phyloP scores from a whole-genome alignment of 1,284 basidiomycete genomes.

The Tylopilus orsonianus region DNA sequence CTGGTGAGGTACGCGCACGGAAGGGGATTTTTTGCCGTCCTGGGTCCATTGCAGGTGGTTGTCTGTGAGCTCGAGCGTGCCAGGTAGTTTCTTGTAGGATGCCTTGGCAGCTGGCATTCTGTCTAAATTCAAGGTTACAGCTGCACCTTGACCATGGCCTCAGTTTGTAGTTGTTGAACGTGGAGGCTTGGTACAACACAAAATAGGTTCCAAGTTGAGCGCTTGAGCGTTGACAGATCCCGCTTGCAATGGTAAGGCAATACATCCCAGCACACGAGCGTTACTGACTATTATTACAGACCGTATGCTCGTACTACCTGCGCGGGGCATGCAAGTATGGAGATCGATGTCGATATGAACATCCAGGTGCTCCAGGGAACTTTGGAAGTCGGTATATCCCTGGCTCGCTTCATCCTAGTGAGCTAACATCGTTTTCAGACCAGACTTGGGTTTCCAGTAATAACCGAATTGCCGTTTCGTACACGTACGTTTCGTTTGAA shows the following conservation, averaged over 20 bases:
- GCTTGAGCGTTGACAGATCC: neutral
- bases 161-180: slow-evolving; percentile 26
- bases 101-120: slow-evolving; percentile 74
- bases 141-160: no score
- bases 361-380: slow-evolving; percentile 43
- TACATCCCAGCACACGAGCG: neutral
- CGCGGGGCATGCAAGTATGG: slow-evolving; percentile 73
- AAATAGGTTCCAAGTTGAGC: slow-evolving; percentile 2
- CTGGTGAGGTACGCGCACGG: slow-evolving; percentile 58
- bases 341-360: slow-evolving; percentile 65
- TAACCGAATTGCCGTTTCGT: slow-evolving; percentile 33
- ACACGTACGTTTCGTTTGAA: slow-evolving; percentile 40
- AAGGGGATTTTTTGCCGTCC: slow-evolving; percentile 58
- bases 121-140: no score
- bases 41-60: slow-evolving; percentile 72
- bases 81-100: slow-evolving; percentile 76
- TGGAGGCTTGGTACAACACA: slow-evolving; percentile 11
- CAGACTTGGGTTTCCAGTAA: slow-evolving; percentile 42
- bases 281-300: slow-evolving; percentile 18
- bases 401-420: slow-evolving; percentile 6
- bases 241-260: slow-evolving; percentile 20
- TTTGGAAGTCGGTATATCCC: slow-evolving; percentile 38
- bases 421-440: slow-evolving; percentile 31
- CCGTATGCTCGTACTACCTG: slow-evolving; percentile 62
- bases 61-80: slow-evolving; percentile 68